phyloP scores from a whole-genome alignment of 495 filamentous ascomycete species.

The Penicillium cataractarum region DNA sequence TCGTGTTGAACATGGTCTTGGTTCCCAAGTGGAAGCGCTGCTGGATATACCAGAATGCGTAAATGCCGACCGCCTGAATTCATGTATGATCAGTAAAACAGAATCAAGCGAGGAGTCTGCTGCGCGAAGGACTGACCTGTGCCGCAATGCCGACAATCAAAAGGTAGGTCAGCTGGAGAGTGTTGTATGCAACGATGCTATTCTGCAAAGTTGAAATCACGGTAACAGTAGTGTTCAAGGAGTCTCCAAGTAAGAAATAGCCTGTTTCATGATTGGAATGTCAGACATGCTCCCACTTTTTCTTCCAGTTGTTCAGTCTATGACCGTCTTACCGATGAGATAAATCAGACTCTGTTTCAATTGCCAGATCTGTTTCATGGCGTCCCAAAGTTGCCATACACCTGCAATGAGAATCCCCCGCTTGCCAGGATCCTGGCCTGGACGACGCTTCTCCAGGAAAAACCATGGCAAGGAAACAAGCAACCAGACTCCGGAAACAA shows the following conservation, averaged over 20 bases:
- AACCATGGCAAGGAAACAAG: constrained; percentile 66
- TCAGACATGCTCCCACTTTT: not conserved
- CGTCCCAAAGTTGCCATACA: constrained; percentile 60
- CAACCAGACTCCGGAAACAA: constrained; percentile 65
- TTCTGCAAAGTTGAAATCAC: constrained; percentile 68
- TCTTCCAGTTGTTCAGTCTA: not conserved
- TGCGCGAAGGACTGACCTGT: constrained; percentile 38
- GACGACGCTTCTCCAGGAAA: constrained; percentile 62
- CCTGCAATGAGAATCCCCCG: constrained; percentile 57
- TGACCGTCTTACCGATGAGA: constrained; percentile 50
- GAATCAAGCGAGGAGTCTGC: not conserved
- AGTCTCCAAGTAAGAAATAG: constrained; percentile 68
- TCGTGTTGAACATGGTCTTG: constrained; percentile 66
- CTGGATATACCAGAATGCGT: constrained; percentile 61
- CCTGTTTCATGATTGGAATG: constrained; percentile 30
- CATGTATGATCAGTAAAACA: not conserved
- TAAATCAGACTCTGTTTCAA: constrained; percentile 67
- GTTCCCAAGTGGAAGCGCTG: constrained; percentile 54
- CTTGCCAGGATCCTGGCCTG: constrained; percentile 55
- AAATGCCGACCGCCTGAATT: constrained; percentile 59
- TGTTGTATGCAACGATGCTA: constrained; percentile 62
- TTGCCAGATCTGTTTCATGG: constrained; percentile 60
- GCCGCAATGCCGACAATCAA: constrained; percentile 65
- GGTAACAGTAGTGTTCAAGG: constrained; percentile 68
- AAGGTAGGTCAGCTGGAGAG: constrained; percentile 62